Conservation (phyloP, 75 land plant genomes). For the Ceratopteris richardii region DNA sequence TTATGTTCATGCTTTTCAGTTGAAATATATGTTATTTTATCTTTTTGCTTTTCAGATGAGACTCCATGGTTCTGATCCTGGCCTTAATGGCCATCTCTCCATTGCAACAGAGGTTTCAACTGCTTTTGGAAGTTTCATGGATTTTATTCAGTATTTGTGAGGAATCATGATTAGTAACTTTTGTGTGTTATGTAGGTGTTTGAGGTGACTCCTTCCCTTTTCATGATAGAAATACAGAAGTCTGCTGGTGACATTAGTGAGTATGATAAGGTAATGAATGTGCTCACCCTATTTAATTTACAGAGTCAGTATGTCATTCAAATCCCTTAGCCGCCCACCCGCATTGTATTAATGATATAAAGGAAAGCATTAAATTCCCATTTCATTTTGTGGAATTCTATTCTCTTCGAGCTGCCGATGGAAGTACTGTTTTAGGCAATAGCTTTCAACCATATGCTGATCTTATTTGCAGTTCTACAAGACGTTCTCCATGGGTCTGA, state of each 20-base stretch:
- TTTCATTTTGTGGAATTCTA: too few relatives aligned
- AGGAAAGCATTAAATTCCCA: too few relatives aligned
- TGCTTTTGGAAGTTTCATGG: neutral
- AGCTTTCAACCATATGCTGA: too few relatives aligned
- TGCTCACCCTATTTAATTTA: too few relatives aligned
- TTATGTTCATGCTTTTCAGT: neutral
- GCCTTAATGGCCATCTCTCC: conserved; percentile 86
- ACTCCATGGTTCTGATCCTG: conserved; percentile 40
- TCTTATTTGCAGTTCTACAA: too few relatives aligned
- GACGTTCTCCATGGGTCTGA: too few relatives aligned
- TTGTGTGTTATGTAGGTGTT: conserved; percentile 21
- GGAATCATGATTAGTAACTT: neutral
- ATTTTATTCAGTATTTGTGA: neutral
- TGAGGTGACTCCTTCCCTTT: conserved; percentile 31
- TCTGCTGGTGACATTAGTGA: conserved; percentile 32
- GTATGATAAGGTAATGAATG: conserved; percentile 31
- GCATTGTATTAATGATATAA: too few relatives aligned
- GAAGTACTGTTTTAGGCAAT: too few relatives aligned
- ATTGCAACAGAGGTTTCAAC: conserved; percentile 75
- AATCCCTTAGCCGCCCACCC: too few relatives aligned
- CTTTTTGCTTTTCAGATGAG: conserved; percentile 51
- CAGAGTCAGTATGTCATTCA: too few relatives aligned
- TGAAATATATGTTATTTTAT: neutral
- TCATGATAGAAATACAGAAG: conserved; percentile 41
- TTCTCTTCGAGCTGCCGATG: too few relatives aligned